phyloP scores from a whole-genome alignment of 176 grass and related monocot species.

The Luzula sylvatica region DNA sequence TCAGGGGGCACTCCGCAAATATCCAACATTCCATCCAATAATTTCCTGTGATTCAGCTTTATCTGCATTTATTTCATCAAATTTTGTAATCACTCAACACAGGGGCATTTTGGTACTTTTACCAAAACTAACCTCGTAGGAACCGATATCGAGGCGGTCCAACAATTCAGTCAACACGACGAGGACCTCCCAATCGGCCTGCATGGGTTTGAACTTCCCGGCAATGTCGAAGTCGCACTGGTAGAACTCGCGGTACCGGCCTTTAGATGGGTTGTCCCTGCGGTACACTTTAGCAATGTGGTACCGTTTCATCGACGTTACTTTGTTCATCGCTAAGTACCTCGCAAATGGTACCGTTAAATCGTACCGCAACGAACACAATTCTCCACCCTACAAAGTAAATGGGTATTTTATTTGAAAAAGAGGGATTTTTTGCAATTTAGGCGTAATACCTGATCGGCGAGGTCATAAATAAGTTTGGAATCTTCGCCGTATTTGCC shows the following conservation, averaged over 20 bases:
- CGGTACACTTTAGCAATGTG: constrained; percentile 98
- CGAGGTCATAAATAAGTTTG: constrained; percentile 92
- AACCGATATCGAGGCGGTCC: constrained; percentile 78
- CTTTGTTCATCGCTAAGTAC: constrained; percentile 85
- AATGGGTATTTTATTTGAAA: too few species aligned
- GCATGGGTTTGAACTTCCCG: constrained; percentile 72
- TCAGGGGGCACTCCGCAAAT: constrained; percentile 90
- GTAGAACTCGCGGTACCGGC: constrained; percentile 92
- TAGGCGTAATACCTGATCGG: constrained; percentile 64
- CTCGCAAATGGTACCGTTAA: constrained; percentile 92
- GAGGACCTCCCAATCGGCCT: constrained; percentile 87
- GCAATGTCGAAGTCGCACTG: constrained; percentile 98
- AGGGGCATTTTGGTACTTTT: too few species aligned
- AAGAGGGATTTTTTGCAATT: neutral
- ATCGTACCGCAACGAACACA: constrained; percentile 95
- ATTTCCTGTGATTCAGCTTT: constrained; percentile 91
- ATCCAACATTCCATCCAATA: constrained; percentile 91
- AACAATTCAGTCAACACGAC: constrained; percentile 84
- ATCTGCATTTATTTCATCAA: constrained; percentile 28
- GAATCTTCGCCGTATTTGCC: constrained; percentile 99
- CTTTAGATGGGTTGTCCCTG: constrained; percentile 97
- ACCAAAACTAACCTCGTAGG: constrained; percentile 40
- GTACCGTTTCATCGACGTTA: constrained; percentile 77
- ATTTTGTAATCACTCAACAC: too few species aligned
- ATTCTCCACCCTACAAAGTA: constrained; percentile 66